Conservation (phyloP, 176 grass and related monocot species). For the Urochloa ruziziensis region DNA sequence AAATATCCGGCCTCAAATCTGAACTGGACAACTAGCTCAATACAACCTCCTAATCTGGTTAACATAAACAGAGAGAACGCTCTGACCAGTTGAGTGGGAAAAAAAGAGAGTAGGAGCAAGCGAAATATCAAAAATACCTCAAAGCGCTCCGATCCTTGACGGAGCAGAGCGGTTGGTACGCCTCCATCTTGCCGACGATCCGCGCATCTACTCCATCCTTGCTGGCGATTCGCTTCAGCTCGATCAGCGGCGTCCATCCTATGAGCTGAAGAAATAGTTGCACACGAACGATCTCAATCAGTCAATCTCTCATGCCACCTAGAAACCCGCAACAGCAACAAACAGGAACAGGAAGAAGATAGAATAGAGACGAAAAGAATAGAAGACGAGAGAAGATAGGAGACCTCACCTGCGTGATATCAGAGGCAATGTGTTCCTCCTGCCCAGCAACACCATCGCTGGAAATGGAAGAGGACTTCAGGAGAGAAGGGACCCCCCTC, state of each 20-base stretch:
- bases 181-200: slow-evolving; percentile 69
- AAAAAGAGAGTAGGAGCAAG: not conserved
- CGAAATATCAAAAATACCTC: slow-evolving; percentile 28
- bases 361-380: not conserved
- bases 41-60: not conserved
- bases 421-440: slow-evolving; percentile 61
- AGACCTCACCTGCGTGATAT: slow-evolving; percentile 44
- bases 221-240: slow-evolving; percentile 54
- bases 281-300: not conserved
- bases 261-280: slow-evolving; percentile 52
- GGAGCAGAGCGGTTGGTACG: slow-evolving; percentile 75
- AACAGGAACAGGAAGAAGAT: not conserved
- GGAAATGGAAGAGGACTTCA: slow-evolving; percentile 13
- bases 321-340: not conserved
- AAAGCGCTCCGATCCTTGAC: slow-evolving; percentile 70
- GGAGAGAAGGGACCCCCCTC: slow-evolving; percentile 59
- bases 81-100: no score
- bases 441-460: not conserved
- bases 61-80: not conserved
- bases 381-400: not conserved
- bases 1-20: no score
- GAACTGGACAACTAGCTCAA: not conserved
- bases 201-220: slow-evolving; percentile 56
- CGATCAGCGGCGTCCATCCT: slow-evolving; percentile 78
- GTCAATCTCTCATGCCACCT: not conserved